phyloP scores from a whole-genome alignment of 768 basidiomycete genomes.

The Fistulinella prunicolor region DNA sequence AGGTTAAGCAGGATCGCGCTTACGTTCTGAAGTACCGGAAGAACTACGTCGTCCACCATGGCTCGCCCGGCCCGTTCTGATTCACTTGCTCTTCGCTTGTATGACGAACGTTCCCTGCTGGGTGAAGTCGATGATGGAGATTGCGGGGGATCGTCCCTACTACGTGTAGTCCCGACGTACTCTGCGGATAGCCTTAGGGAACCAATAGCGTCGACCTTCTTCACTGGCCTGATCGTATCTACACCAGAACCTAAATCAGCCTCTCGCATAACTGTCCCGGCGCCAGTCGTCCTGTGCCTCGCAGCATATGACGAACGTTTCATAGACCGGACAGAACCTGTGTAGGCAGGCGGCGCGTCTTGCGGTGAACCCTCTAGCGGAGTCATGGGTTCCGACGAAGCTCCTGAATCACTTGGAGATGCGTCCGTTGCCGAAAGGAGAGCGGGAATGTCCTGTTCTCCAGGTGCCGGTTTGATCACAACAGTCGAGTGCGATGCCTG shows the following conservation, averaged over 20 bases:
- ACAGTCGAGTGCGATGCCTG: slow-evolving; percentile 70
- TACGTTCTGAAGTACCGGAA: slow-evolving; percentile 77
- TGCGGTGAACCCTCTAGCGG: slow-evolving; percentile 34
- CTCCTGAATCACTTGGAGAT: slow-evolving; percentile 41
- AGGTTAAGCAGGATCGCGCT: slow-evolving; percentile 20
- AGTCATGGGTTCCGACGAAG: slow-evolving; percentile 37
- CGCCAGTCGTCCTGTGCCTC: slow-evolving; percentile 55
- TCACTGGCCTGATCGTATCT: slow-evolving; percentile 90
- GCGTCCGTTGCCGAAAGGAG: slow-evolving; percentile 35
- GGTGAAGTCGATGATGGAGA: slow-evolving; percentile 47
- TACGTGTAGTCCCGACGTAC: slow-evolving; percentile 69
- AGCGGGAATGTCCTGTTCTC: slow-evolving; percentile 42
- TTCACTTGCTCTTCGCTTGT: slow-evolving; percentile 54
- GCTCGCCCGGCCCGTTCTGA: slow-evolving; percentile 58
- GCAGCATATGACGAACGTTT: slow-evolving; percentile 79
- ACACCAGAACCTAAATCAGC: slow-evolving; percentile 86
- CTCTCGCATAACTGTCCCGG: slow-evolving; percentile 73
- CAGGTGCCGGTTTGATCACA: slow-evolving; percentile 49
- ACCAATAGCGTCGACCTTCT: slow-evolving; percentile 80
- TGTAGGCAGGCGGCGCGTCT: slow-evolving; percentile 74
- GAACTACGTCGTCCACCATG: slow-evolving; percentile 80
- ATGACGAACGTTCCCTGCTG: slow-evolving; percentile 36
- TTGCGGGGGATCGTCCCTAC: slow-evolving; percentile 47
- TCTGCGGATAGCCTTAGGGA: slow-evolving; percentile 77
- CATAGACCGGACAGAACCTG: slow-evolving; percentile 57